phyloP scores from a whole-genome alignment of 495 filamentous ascomycete genomes.

The Massariosphaeria phaeospora region DNA sequence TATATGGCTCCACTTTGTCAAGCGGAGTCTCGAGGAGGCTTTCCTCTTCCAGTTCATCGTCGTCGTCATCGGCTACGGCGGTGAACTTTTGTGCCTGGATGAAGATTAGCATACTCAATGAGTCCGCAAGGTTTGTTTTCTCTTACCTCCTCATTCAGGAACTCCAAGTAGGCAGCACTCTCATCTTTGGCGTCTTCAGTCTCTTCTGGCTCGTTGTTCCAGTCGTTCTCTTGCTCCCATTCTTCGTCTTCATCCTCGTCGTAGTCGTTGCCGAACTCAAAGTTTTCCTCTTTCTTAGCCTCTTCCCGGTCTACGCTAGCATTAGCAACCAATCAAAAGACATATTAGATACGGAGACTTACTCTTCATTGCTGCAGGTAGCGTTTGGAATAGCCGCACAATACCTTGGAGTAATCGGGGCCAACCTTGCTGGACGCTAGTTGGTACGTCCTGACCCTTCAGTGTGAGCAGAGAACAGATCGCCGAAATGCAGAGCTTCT shows the following conservation, averaged over 20 bases:
- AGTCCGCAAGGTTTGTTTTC: neutral
- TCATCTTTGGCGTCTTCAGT: slow-evolving; percentile 78
- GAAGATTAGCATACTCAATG: slow-evolving; percentile 33
- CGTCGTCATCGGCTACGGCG: slow-evolving; percentile 65
- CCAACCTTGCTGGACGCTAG: slow-evolving; percentile 91
- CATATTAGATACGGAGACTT: slow-evolving; percentile 37
- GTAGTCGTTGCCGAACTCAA: slow-evolving; percentile 58
- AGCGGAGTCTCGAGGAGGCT: slow-evolving; percentile 86
- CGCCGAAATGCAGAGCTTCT: slow-evolving; percentile 92
- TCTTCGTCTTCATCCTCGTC: slow-evolving; percentile 66
- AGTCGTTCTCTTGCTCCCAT: slow-evolving; percentile 65
- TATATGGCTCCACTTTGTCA: slow-evolving; percentile 91
- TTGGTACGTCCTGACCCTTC: slow-evolving; percentile 69
- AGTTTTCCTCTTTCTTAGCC: slow-evolving; percentile 81
- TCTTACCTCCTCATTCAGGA: slow-evolving; percentile 80
- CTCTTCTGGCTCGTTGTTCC: slow-evolving; percentile 53
- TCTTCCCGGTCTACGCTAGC: slow-evolving; percentile 66
- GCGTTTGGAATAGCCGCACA: slow-evolving; percentile 81
- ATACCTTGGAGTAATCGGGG: slow-evolving; percentile 90
- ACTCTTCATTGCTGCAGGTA: slow-evolving; percentile 83
- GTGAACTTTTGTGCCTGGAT: slow-evolving; percentile 75
- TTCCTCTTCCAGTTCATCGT: slow-evolving; percentile 89
- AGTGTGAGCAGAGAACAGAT: slow-evolving; percentile 80
- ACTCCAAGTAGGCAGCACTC: slow-evolving; percentile 89
- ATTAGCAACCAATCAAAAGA: too few relatives aligned